Evolutionary conservation across 164 flowering plant genomes (phyloP).

Genomic region (Dillenia turbinata): DNA sequence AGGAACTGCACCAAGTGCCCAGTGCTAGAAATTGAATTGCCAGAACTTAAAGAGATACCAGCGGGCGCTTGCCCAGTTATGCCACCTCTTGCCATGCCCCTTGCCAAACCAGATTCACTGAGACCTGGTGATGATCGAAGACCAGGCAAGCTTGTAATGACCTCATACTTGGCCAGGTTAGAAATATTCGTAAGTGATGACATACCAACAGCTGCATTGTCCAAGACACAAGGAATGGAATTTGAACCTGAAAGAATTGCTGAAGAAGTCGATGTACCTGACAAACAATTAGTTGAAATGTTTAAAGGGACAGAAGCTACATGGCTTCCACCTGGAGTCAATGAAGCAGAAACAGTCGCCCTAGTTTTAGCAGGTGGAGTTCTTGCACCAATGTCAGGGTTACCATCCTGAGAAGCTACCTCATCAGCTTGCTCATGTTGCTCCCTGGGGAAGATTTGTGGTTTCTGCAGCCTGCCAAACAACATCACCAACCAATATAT

Average conservation of each 20-base stretch:
- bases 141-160: slow-evolving; percentile 52
- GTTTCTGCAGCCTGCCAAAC: slow-evolving; percentile 34
- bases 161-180: slow-evolving; percentile 67
- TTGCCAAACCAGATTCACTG: slow-evolving; percentile 47
- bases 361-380: slow-evolving; percentile 72
- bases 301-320: slow-evolving; percentile 34
- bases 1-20: slow-evolving; percentile 43
- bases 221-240: slow-evolving; percentile 42
- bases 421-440: slow-evolving; percentile 67
- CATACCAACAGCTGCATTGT: slow-evolving; percentile 35
- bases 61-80: slow-evolving; percentile 47
- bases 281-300: slow-evolving; percentile 30
- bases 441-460: slow-evolving; percentile 35
- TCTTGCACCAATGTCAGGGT: slow-evolving; percentile 48
- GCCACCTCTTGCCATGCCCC: slow-evolving; percentile 55
- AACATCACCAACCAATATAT: slow-evolving; percentile 1
- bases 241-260: slow-evolving; percentile 37
- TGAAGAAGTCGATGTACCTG: slow-evolving; percentile 39
- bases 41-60: slow-evolving; percentile 46
- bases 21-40: slow-evolving; percentile 40
- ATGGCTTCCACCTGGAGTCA: slow-evolving; percentile 47
- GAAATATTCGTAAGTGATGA: slow-evolving; percentile 45
- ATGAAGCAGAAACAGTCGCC: slow-evolving; percentile 31
- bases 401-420: slow-evolving; percentile 61
- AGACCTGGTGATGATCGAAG: slow-evolving; percentile 65